A percentile compares a stretch with the other conserved stretches of the same genome.
phyloP scores from a whole-genome alignment of 1,284 basidiomycete species.

The Moesziomyces sp. region DNA sequence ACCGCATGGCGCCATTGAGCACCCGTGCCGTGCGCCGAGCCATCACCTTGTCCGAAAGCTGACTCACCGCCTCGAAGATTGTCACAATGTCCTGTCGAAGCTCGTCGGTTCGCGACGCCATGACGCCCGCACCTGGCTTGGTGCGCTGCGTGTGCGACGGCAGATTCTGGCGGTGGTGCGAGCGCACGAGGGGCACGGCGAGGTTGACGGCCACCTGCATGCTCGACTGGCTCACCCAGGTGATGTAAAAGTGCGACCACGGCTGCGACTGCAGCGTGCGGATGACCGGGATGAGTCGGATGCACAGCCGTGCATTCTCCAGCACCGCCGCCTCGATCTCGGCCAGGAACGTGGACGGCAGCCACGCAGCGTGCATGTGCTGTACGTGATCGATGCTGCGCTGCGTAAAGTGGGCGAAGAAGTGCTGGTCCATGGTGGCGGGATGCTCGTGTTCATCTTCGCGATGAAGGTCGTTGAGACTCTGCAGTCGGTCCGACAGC shows the following conservation, averaged over 20 bases:
- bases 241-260: conserved; percentile 26
- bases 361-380: conserved; percentile 22
- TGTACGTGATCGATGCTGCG: conserved; percentile 21
- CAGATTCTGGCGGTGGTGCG: conserved; percentile 10
- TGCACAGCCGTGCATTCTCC: conserved; percentile 18
- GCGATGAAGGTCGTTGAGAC: conserved; percentile 9
- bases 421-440: conserved; percentile 6
- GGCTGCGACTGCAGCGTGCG: conserved; percentile 20
- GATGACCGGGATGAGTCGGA: conserved; percentile 21
- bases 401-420: conserved; percentile 22
- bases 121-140: neutral
- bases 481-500: conserved; percentile 28
- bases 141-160: neutral
- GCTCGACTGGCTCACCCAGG: conserved; percentile 21
- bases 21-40: conserved; percentile 13
- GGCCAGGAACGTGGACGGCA: conserved; percentile 21
- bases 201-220: conserved; percentile 30
- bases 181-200: conserved; percentile 26
- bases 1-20: conserved; percentile 20
- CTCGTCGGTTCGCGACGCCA: conserved; percentile 1
- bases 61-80: conserved; percentile 27
- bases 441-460: conserved; percentile 16
- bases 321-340: conserved; percentile 21
- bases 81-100: conserved; percentile 22
- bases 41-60: conserved; percentile 21